phyloP scores from a whole-genome alignment of 208 protist species.

The Trypanosoma brucei region DNA sequence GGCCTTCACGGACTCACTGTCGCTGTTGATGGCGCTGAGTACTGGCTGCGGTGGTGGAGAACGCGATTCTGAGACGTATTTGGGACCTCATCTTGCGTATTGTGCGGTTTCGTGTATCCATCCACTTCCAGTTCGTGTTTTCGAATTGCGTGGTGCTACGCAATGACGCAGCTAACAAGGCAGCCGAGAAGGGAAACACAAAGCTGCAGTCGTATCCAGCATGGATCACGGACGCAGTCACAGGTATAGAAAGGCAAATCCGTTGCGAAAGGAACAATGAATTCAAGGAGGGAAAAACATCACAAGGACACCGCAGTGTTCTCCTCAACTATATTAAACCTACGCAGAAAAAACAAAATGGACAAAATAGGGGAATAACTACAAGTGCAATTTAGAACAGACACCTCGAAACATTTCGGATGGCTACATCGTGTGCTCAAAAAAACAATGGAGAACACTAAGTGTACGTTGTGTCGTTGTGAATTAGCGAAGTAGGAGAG shows the following conservation, averaged over 20 bases:
- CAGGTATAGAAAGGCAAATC: neutral
- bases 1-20: neutral
- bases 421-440: neutral
- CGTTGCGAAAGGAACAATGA: neutral
- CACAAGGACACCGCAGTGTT: conserved; percentile 1
- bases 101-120: neutral
- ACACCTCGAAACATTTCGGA: conserved; percentile 7
- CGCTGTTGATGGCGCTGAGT: neutral
- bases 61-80: neutral
- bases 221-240: neutral
- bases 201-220: neutral
- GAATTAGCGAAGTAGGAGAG: neutral
- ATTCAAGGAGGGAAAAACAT: conserved; percentile 1
- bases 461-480: neutral
- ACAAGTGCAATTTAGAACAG: neutral
- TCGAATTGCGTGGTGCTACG: neutral
- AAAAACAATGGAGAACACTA: neutral
- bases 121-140: conserved; percentile 3
- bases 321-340: neutral
- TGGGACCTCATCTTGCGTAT: neutral
- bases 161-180: conserved; percentile 1
- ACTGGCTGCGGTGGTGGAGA: neutral
- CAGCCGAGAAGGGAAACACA: neutral
- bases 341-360: neutral
- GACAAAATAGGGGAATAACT: neutral